Conservation (phyloP, 2,329 filamentous ascomycete species). For the Fusarium sp. region DNA sequence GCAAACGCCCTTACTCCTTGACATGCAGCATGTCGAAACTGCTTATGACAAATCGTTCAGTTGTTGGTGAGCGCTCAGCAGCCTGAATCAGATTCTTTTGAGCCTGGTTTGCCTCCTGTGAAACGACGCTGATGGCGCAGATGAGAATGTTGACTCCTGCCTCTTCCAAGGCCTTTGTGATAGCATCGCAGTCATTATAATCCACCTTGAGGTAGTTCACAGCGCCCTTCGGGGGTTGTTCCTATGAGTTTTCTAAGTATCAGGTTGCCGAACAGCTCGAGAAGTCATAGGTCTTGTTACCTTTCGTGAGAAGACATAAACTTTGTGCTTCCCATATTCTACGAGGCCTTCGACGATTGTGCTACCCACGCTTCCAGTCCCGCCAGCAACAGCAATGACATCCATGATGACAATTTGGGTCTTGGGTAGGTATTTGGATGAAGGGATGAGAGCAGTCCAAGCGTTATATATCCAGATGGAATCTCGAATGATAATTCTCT, state of each 20-base stretch:
- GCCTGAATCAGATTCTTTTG: constrained; percentile 38
- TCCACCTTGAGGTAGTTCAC: constrained; percentile 28
- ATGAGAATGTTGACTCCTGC: constrained; percentile 28
- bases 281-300: not conserved
- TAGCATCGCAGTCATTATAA: not conserved
- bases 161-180: constrained; percentile 2
- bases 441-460: fast-evolving
- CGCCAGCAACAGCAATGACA: constrained; percentile 37
- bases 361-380: constrained; percentile 33
- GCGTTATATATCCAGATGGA: too few relatives aligned
- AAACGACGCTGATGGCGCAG: constrained; percentile 38
- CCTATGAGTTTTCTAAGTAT: not conserved
- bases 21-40: constrained; percentile 42
- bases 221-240: not conserved
- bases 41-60: constrained; percentile 36
- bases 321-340: constrained; percentile 27
- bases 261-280: too few relatives aligned
- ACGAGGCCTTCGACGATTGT: constrained; percentile 36
- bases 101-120: constrained; percentile 26
- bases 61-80: constrained; percentile 11
- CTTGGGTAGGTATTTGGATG: too few relatives aligned
- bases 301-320: constrained; percentile 31
- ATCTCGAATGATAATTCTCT: fast-evolving
- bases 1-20: constrained; percentile 7
- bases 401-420: constrained; percentile 3